phyloP scores from a whole-genome alignment of 108 stramenopile genomes.

The Asterionellopsis glacialis region DNA sequence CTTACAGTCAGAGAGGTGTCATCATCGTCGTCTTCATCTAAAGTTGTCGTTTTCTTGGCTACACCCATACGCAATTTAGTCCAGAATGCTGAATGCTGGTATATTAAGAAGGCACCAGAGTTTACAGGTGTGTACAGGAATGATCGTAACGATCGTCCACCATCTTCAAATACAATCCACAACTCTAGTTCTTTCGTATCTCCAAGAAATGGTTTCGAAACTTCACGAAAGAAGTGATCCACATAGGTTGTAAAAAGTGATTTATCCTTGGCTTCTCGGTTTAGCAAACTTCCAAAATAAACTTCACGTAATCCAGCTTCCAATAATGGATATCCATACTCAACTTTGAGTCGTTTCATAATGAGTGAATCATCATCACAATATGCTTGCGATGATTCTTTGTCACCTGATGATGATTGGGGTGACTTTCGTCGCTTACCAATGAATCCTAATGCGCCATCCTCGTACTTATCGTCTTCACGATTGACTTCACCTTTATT shows the following conservation, averaged over 20 bases:
- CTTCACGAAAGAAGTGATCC: conserved; percentile 78
- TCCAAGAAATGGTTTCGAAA: conserved; percentile 29
- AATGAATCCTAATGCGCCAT: background rate
- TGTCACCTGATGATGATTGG: background rate
- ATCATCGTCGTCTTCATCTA: conserved; percentile 2
- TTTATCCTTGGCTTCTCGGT: conserved; percentile 22
- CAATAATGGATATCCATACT: conserved; percentile 51
- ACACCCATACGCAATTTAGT: conserved; percentile 40
- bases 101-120: conserved; percentile 55
- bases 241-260: conserved; percentile 63
- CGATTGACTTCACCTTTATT: background rate
- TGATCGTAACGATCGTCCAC: conserved; percentile 67
- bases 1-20: background rate
- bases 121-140: conserved; percentile 57
- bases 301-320: conserved; percentile 83
- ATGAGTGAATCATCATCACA: conserved; percentile 65
- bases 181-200: conserved; percentile 42
- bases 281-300: conserved; percentile 67
- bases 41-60: conserved; percentile 3
- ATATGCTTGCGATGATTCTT: background rate
- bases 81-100: conserved; percentile 75
- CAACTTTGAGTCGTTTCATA: conserved; percentile 63
- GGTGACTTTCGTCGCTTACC: background rate
- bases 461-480: background rate
- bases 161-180: conserved; percentile 83